Percentiles rank a stretch among this genome's conserved stretches.
These are phyloP conservation scores for Allomyces macrogynus DNA, from an alignment of 192 early-diverging fungal species.

Conservation along the genomic window DNA sequence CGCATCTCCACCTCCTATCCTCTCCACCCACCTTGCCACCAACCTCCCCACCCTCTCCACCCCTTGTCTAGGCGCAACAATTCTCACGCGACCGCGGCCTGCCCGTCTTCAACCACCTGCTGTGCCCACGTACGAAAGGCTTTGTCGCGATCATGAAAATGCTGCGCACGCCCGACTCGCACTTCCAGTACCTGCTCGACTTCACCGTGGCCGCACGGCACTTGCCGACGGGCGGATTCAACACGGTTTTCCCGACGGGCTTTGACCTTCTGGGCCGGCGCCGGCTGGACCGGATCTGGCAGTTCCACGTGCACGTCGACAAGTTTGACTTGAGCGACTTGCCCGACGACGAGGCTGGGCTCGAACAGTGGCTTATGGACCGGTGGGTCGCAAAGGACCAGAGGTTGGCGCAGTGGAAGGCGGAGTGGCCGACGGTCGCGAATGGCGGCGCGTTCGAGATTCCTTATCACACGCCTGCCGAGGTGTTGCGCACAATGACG, in stretches of 20 bases:
- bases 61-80: background rate
- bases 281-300: background rate
- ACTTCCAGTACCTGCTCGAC: background rate
- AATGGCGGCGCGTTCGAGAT: background rate
- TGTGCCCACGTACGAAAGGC: background rate
- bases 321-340: background rate
- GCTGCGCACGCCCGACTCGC: background rate
- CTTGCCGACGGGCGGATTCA: background rate
- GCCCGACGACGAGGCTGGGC: background rate
- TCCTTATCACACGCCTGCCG: too few relatives aligned
- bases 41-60: background rate
- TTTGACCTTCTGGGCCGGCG: background rate
- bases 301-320: constrained; percentile 1
- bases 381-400: background rate
- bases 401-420: background rate
- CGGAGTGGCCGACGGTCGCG: background rate
- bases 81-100: background rate
- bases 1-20: background rate
- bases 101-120: background rate
- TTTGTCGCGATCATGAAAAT: background rate
- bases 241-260: background rate
- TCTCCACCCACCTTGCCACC: background rate
- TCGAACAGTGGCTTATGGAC: background rate
- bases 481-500: too few relatives aligned
- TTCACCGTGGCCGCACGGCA: background rate